Base-by-base conservation (phyloP, 2,329 filamentous ascomycete genomes). In the Sclerotinia subarctica region DNA sequence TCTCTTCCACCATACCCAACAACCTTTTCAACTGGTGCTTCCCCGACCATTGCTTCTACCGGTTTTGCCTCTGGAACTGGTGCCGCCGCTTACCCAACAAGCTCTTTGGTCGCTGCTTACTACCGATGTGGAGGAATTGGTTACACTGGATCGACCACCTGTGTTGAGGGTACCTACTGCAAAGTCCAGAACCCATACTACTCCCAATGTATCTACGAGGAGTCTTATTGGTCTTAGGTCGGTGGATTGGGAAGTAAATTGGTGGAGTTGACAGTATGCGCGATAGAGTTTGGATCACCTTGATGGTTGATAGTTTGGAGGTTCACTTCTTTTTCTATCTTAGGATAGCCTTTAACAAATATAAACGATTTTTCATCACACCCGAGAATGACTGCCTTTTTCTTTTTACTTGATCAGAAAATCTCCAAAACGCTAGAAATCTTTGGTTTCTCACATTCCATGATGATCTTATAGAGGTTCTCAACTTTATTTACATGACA, bases 71-170 rank as follows among this genome's bases (percentile, higher is more conserved):
- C 64, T 21, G 64, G 53, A 59, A 66, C 64, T n/a, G 64, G 59
- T 26, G 46, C 29, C 10, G 15, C 54, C 21, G 53, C 64, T 7
- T 59, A 59, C n/a, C 64, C 64, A 38, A 38, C 52, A 17, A 19
- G 53, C n/a, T 38, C 57, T 24, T 13, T 17, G 10, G 11, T 52
- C n/a, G 24, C 57, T 24, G 32, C 44, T 21, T 75, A 71, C 49
- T 53, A 63, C 32, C 72, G 74, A 64, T 75, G 74, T 60, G 73
- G 74, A 57, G 73, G 73, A 66, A 64, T 70, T 56, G 44, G 49
- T 1, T 73, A 67, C 42, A 66, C 68, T 13, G 73, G 74, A 13
- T 26, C 60, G 11, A 73, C 70, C 11, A 51, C 21, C 19, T 75
- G 72, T 54, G 71, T 56, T 26, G 66, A 52, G n/a, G 62, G 62